A percentile compares a stretch with the other conserved stretches of the same genome.
Conservation (phyloP, 495 filamentous ascomycete genomes). For the Penicillium robsamsonii region DNA sequence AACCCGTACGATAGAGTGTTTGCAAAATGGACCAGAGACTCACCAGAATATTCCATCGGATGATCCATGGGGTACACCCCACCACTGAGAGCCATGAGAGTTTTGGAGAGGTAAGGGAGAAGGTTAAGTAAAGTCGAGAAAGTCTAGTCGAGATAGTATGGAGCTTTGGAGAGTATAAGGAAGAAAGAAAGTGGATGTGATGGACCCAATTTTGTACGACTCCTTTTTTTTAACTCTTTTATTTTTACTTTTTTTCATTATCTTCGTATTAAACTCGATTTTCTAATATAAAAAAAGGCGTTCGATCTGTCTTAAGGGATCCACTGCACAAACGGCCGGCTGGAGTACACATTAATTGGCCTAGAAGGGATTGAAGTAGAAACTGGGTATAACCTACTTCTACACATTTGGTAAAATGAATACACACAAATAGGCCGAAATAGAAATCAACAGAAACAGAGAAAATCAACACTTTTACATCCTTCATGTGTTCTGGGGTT, state of each 20-base stretch:
- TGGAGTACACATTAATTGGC: background rate
- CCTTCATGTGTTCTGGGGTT: background rate
- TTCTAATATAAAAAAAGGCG: background rate
- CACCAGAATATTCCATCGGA: constrained; percentile 24
- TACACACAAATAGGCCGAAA: background rate
- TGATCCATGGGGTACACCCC: constrained; percentile 30
- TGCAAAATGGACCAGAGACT: no score
- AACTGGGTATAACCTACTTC: background rate
- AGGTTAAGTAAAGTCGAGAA: background rate
- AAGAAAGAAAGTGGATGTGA: constrained; percentile 1
- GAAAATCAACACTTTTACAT: background rate
- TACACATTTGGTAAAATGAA: background rate
- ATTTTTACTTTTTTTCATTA: background rate
- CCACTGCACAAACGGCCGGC: background rate
- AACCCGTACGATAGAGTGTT: no score
- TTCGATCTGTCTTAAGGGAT: background rate
- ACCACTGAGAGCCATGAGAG: constrained; percentile 20
- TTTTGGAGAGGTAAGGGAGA: constrained; percentile 11
- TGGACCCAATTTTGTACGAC: background rate
- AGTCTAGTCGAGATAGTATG: background rate
- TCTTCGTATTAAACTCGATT: background rate
- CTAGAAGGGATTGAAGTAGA: background rate
- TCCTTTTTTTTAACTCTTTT: background rate
- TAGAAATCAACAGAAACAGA: background rate
- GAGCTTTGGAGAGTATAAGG: background rate